phyloP scores from a whole-genome alignment of 108 stramenopile species.

The Craspedostauros australis region DNA sequence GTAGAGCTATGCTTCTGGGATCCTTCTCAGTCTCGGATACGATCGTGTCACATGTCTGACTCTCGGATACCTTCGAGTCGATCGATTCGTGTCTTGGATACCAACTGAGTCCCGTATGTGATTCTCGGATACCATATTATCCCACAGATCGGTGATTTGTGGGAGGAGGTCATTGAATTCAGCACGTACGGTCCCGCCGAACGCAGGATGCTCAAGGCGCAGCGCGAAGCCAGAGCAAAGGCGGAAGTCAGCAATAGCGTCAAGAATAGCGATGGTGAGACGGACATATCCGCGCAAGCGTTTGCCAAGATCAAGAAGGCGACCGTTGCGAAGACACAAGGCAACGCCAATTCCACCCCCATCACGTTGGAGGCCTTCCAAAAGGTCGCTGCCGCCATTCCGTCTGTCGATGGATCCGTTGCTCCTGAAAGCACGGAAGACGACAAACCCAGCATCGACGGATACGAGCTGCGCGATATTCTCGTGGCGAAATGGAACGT shows the following conservation, averaged over 20 bases:
- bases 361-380: constrained; percentile 1
- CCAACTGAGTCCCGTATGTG: too few species aligned
- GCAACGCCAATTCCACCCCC: constrained; percentile 3
- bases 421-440: neutral
- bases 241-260: too few species aligned
- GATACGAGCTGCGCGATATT: constrained; percentile 21
- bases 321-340: too few species aligned
- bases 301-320: constrained; percentile 9
- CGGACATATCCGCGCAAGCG: constrained; percentile 1
- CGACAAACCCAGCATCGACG: constrained; percentile 13
- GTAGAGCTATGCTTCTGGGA: too few species aligned
- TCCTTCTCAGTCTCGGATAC: too few species aligned
- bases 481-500: constrained; percentile 23
- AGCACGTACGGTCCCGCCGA: constrained; percentile 25
- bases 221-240: constrained; percentile 4
- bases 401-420: neutral
- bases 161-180: constrained; percentile 30
- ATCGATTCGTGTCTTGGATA: too few species aligned
- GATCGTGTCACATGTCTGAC: too few species aligned
- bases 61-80: too few species aligned
- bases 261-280: neutral
- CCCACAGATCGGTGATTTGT: constrained; percentile 3
- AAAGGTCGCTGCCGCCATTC: neutral
- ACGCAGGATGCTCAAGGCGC: constrained; percentile 15
- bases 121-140: too few species aligned